These are phyloP conservation scores for Adansonia digitata DNA, from an alignment of 345 rosid genomes.

Conservation along the genomic window DNA sequence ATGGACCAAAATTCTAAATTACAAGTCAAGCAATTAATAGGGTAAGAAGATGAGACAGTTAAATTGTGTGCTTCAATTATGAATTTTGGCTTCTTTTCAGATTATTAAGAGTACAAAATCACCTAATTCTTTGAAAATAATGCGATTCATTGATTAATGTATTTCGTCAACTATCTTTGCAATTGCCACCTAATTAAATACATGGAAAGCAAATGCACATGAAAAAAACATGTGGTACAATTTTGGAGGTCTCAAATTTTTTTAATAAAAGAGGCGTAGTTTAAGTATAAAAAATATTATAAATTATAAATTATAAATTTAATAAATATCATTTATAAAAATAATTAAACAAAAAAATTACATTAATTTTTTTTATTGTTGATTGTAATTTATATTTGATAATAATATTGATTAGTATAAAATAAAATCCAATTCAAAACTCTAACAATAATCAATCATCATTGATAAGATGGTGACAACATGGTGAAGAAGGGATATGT, in stretches of 20 bases:
- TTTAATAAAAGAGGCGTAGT: too few species aligned
- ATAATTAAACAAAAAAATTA: too few species aligned
- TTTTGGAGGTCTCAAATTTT: not conserved
- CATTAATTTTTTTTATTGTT: too few species aligned
- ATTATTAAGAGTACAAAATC: too few species aligned
- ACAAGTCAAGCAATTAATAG: not conserved
- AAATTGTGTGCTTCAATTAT: not conserved
- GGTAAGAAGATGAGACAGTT: not conserved
- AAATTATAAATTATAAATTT: too few species aligned
- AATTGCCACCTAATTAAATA: not conserved
- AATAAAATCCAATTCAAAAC: not conserved
- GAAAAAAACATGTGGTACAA: not conserved
- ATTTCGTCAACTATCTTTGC: not conserved
- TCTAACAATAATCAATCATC: constrained; percentile 6
- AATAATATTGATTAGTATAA: too few species aligned
- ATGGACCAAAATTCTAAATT: constrained; percentile 2
- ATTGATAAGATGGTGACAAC: too few species aligned
- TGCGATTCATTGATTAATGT: not conserved
- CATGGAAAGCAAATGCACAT: not conserved
- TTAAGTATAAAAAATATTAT: too few species aligned
- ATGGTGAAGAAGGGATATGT: constrained; percentile 13
- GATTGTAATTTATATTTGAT: too few species aligned
- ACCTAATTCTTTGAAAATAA: not conserved
- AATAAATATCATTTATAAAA: too few species aligned
- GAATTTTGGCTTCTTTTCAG: not conserved